Percentiles rank a stretch among this genome's conserved stretches.
phyloP scores from a whole-genome alignment of 305 asterid species.

The Ruellia speciosa region DNA sequence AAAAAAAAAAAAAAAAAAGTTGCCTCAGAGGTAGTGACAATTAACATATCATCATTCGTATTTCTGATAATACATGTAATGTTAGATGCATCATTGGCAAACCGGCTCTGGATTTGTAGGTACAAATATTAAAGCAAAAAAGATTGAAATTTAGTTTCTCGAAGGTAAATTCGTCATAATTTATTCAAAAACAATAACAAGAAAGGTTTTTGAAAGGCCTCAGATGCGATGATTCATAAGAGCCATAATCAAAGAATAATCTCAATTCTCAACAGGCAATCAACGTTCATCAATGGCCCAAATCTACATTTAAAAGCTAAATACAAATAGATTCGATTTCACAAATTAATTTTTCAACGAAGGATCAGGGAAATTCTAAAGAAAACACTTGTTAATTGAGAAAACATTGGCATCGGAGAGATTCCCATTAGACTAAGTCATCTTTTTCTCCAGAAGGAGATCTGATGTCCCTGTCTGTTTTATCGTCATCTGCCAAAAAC shows the following conservation, averaged over 20 bases:
- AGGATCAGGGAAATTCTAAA: too few species aligned
- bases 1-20: conserved; percentile 24
- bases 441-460: conserved; percentile 22
- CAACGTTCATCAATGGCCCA: conserved; percentile 3
- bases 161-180: not conserved
- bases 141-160: not conserved
- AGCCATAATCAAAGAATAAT: conserved; percentile 12
- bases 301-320: not conserved
- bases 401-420: conserved; percentile 35
- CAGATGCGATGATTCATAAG: conserved; percentile 27
- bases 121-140: not conserved
- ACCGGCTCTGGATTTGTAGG: not conserved
- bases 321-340: not conserved
- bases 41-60: conserved; percentile 27
- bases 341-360: too few species aligned
- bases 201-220: not conserved
- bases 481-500: conserved; percentile 35
- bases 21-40: conserved; percentile 80
- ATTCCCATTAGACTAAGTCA: conserved; percentile 55
- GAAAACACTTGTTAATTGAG: not conserved
- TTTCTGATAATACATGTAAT: conserved; percentile 40
- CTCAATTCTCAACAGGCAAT: not conserved
- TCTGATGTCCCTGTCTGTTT: conserved; percentile 67
- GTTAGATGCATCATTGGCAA: conserved; percentile 34
- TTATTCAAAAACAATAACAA: not conserved